These are phyloP conservation scores for Elsinoe perseae DNA, from an alignment of 2,329 filamentous ascomycete genomes.

Conservation along the genomic window DNA sequence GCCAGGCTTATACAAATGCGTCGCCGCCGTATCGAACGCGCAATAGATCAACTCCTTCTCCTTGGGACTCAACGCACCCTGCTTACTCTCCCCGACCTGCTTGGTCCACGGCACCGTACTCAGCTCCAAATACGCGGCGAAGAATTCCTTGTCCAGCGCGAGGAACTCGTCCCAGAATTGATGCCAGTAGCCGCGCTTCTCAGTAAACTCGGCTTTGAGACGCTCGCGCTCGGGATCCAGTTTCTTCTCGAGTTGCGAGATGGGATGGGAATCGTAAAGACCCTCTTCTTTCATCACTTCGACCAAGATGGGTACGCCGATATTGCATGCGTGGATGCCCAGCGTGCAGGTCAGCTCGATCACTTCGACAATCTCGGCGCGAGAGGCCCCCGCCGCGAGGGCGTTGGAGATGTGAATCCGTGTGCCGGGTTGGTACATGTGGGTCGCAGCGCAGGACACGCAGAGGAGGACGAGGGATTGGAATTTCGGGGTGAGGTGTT, in stretches of 20 bases:
- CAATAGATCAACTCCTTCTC: conserved; percentile 44
- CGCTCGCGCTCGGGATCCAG: conserved; percentile 33
- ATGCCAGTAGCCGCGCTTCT: conserved; percentile 43
- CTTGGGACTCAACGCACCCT: conserved; percentile 38
- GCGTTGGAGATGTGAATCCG: conserved; percentile 36
- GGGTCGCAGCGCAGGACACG: conserved; percentile 38
- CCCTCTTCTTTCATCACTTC: conserved; percentile 42
- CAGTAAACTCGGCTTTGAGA: conserved; percentile 38
- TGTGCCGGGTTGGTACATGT: conserved; percentile 39
- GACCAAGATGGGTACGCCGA: conserved; percentile 40
- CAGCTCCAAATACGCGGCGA: conserved; percentile 42
- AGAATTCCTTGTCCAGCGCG: conserved; percentile 41
- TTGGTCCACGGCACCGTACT: conserved; percentile 38
- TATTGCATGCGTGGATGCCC: conserved; percentile 42
- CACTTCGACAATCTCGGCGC: conserved; percentile 40
- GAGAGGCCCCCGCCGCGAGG: conserved; percentile 34
- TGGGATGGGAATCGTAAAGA: not conserved
- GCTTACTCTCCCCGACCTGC: conserved; percentile 20
- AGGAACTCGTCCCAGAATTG: conserved; percentile 40
- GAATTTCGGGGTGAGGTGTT: conserved; percentile 35
- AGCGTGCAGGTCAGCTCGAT: conserved; percentile 39
- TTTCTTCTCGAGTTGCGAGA: not conserved
- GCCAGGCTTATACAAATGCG: conserved; percentile 42
- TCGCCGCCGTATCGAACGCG: conserved; percentile 42
- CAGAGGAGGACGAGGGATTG: conserved; percentile 39